Base-by-base conservation (phyloP, 768 basidiomycete species). In the Phlegmacium glaucopus region DNA sequence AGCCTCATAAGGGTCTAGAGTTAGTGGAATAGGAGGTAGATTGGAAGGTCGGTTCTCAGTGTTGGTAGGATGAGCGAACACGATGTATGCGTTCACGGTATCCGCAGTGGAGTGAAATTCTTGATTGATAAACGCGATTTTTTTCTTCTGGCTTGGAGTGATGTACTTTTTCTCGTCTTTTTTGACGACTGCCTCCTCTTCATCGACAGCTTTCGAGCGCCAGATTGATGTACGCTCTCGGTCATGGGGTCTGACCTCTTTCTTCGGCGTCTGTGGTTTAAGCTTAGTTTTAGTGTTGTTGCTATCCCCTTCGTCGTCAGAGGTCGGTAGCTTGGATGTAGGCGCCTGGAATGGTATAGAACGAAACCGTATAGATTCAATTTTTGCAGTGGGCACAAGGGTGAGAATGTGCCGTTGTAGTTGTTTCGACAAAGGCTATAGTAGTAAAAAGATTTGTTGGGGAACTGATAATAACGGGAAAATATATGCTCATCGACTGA, bases 301-400 rank as follows among this genome's bases (percentile, higher is more conserved):
- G 28, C 53, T 64, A 39, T 59, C 58, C 30, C 63, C 62, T 15
- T 63, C 60, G 22, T 66, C 67, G 17, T 76, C 68, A 38, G 67
- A 62, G 28, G 72, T 62, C 0, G 81, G 75, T 13, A 84, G 71
- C 52, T 80, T 76, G 9, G 85, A 65, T 1, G 91, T 91, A 9
- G 95, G 90, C 0, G 76, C 76, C 52, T 89, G 83, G 72, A 97
- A 97, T 1, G 94, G 85, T 42, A 96, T 78, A 12, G 94, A 96
- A 43, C 95, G 90, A 74, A 95, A 96, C 36, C 95, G 90, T 18
- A 83, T 78, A 4, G 93, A 94, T 60, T 98, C 95, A 53, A 96
- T 85, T 70, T 88, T 91, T 44, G 90, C 82, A 0, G 74, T 66
- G 3, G 89, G 83, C 11, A 90, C 74, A 51, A 80, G 76, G 1